A percentile compares a stretch with the other conserved stretches of the same genome.
These are phyloP conservation scores for Asterophora parasitica DNA, from an alignment of 768 basidiomycete species.

Conservation along the genomic window DNA sequence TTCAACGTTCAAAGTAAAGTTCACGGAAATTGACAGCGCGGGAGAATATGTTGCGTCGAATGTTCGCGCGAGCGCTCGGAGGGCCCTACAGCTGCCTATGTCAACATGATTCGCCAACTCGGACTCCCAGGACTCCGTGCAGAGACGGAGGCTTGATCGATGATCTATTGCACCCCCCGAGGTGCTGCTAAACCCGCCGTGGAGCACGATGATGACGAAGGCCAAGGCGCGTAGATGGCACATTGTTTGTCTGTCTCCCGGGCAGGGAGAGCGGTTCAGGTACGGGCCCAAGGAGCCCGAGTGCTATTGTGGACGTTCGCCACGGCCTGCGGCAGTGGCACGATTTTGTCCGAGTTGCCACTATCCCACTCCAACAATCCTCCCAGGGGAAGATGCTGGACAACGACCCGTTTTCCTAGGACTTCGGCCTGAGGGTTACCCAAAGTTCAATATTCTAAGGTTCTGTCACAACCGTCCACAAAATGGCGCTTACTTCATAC, in stretches of 20 bases:
- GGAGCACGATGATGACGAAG: not conserved
- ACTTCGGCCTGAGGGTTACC: slow-evolving; percentile 69
- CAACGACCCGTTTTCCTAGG: slow-evolving; percentile 90
- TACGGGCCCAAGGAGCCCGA: slow-evolving; percentile 8
- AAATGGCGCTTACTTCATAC: slow-evolving; percentile 67
- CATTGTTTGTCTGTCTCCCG: not conserved
- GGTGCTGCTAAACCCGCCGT: not conserved
- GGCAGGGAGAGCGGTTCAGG: not conserved
- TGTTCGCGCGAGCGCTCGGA: slow-evolving; percentile 17
- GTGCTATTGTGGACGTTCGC: not conserved
- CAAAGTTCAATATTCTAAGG: not conserved
- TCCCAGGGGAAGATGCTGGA: slow-evolving; percentile 88
- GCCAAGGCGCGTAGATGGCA: not conserved
- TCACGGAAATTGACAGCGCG: slow-evolving; percentile 14
- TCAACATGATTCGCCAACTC: not conserved
- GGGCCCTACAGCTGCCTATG: no score
- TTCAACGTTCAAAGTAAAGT: no score
- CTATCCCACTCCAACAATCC: slow-evolving; percentile 68
- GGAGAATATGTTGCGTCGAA: slow-evolving; percentile 1
- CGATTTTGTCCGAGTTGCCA: slow-evolving; percentile 5
- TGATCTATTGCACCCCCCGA: not conserved
- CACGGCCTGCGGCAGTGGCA: slow-evolving; percentile 1
- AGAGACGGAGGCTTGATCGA: not conserved
- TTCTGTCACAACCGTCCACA: not conserved
- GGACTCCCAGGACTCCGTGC: not conserved